A percentile compares a stretch with the other conserved stretches of the same genome.
Evolutionary conservation across 2,329 filamentous ascomycete genomes (phyloP).

Genomic region (Aspergillus luchuensis): DNA sequence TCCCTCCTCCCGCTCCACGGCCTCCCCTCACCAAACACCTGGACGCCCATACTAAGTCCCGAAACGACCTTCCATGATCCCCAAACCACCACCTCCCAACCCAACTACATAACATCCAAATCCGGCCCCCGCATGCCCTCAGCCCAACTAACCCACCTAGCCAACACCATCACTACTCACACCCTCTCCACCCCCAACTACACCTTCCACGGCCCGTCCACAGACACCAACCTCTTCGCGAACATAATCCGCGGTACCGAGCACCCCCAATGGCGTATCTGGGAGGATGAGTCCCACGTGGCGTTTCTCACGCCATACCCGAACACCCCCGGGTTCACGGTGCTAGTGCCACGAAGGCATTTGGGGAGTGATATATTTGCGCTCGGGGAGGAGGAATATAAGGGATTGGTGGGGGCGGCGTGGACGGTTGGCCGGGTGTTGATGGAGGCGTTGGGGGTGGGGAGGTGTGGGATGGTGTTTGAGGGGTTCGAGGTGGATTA

Average conservation of each 20-base stretch:
- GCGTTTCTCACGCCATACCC: conserved; percentile 9
- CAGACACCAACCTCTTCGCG: conserved; percentile 4
- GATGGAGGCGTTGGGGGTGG: neutral
- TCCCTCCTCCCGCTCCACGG: conserved; percentile 7
- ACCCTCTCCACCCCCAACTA: neutral
- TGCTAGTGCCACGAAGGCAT: conserved; percentile 5
- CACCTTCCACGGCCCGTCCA: neutral
- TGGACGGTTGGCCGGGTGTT: neutral
- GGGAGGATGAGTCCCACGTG: conserved; percentile 5
- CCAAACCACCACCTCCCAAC: too few species aligned
- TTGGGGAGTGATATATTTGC: conserved; percentile 5
- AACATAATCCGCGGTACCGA: neutral
- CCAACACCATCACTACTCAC: neutral
- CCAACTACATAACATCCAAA: conserved; percentile 5
- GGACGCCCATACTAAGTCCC: neutral
- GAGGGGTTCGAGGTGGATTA: conserved; percentile 12
- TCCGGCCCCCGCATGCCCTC: neutral
- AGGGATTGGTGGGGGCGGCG: conserved; percentile 1
- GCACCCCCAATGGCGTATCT: conserved; percentile 5
- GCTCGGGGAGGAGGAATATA: neutral
- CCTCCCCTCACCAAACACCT: neutral
- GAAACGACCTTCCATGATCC: neutral
- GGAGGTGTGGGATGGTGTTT: conserved; percentile 10
- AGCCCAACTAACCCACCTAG: neutral
- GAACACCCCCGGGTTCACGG: conserved; percentile 7